These are phyloP conservation scores for Talaromyces albobiverticillius DNA, from an alignment of 2,329 filamentous ascomycete species.

Conservation along the genomic window DNA sequence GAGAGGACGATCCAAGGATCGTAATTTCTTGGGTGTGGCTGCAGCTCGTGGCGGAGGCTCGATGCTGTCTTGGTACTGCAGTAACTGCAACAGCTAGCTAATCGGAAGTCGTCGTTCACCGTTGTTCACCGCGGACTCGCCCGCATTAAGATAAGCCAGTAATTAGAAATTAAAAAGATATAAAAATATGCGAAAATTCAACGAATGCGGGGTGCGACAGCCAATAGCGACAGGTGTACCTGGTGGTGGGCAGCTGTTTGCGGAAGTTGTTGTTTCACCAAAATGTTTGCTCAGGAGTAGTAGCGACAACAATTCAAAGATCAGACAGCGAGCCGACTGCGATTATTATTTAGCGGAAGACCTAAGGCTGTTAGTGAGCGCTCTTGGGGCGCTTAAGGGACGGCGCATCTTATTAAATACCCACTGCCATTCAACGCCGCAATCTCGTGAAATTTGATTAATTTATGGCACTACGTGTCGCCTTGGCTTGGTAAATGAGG, in stretches of 20 bases:
- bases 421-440: too few relatives aligned
- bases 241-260: conserved; percentile 5
- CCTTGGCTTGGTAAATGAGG: too few relatives aligned
- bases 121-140: neutral
- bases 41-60: conserved; percentile 9
- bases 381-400: too few relatives aligned
- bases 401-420: too few relatives aligned
- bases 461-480: too few relatives aligned
- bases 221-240: neutral
- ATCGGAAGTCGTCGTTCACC: neutral
- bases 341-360: too few relatives aligned
- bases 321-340: neutral
- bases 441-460: too few relatives aligned
- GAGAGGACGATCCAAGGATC: neutral
- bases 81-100: too few relatives aligned
- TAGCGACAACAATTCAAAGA: too few relatives aligned
- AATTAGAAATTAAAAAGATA: neutral
- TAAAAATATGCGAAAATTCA: neutral
- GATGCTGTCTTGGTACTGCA: neutral
- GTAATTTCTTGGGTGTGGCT: conserved; percentile 2
- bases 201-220: neutral
- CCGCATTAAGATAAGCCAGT: neutral
- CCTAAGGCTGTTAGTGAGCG: too few relatives aligned
- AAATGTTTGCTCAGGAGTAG: too few relatives aligned
- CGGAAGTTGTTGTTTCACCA: neutral